phyloP scores from a whole-genome alignment of 2,329 filamentous ascomycete genomes.

The Madurella mycetomatis region DNA sequence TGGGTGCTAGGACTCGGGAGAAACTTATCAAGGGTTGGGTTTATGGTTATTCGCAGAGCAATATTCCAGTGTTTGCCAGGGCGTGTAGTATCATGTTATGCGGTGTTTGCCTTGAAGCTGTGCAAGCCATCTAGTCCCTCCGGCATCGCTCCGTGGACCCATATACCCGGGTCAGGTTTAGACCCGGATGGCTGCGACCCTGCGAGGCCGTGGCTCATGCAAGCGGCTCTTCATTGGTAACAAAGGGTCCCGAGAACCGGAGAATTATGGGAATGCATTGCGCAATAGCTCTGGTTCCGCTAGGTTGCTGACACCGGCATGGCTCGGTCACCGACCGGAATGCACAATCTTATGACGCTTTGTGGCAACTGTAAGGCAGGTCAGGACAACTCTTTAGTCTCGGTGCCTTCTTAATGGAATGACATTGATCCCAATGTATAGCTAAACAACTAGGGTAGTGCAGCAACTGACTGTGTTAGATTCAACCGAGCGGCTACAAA shows the following conservation, averaged over 20 bases:
- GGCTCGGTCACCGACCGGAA: background rate
- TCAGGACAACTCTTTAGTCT: too few relatives aligned
- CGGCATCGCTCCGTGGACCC: too few relatives aligned
- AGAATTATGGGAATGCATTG: constrained; percentile 1
- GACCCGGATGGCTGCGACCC: background rate
- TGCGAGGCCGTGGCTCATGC: background rate
- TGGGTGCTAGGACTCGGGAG: background rate
- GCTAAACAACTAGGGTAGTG: too few relatives aligned
- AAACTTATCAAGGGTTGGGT: background rate
- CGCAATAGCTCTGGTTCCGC: background rate
- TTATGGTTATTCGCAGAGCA: constrained; percentile 2
- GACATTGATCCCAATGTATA: too few relatives aligned
- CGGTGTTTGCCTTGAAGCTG: background rate
- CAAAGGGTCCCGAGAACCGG: background rate
- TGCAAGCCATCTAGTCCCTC: too few relatives aligned
- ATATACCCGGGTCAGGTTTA: background rate
- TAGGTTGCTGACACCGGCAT: background rate
- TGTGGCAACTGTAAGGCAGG: too few relatives aligned
- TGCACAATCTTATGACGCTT: too few relatives aligned
- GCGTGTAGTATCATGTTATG: background rate
- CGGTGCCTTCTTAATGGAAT: too few relatives aligned
- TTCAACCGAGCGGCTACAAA: too few relatives aligned
- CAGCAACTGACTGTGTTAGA: too few relatives aligned
- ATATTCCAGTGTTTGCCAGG: background rate
- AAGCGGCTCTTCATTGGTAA: background rate